Base-by-base conservation (phyloP, 345 rosid species). In the Gossypium bickii region DNA sequence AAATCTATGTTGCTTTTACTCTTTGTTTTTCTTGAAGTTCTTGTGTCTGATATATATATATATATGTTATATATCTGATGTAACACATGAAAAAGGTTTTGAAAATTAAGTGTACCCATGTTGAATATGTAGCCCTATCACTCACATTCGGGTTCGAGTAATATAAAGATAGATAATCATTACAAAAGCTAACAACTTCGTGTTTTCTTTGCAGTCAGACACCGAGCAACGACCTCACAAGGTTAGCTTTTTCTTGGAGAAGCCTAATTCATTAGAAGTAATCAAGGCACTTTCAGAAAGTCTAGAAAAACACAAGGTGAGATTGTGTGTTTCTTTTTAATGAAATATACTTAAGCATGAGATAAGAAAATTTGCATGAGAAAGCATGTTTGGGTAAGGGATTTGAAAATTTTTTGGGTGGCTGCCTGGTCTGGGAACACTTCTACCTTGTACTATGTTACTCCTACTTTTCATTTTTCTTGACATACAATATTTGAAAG, bases 211-310 rank as follows among this genome's bases (percentile, higher is more conserved):
- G 81, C 83, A 94, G 98, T 76, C 90, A 56, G 85, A 80, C 22
- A 86, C 87, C 41, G 89, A 89, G 78, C 97, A 89, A 81, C 87
- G 95, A 25, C 87, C 87, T 29, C 89, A 86, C 85, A 92, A 94
- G 83, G 86, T 90, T 70, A 94, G 98, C 89, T 94, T 90, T 76
- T 88, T 65, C 71, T 84, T 90, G 75, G 92, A 78, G 22, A 92
- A 80, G 79, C 82, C 68, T 47, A 81, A 85, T 45, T 91, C 93
- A 68, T 44, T 73, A 55, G 76, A 78, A 27, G 85, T 90, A 63
- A 89, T 78, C 65, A 76, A 85, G 80, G 79, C 56, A 61, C 93
- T 94, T 44, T 83, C 92, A 9, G 86, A 82, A 79, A 60, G 73
- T 72, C 75, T 94, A 55, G 74, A 74, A 83, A 88, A 90, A 75